phyloP scores from a whole-genome alignment of 306 rosid genomes.

The Trifolium fragiferum region DNA sequence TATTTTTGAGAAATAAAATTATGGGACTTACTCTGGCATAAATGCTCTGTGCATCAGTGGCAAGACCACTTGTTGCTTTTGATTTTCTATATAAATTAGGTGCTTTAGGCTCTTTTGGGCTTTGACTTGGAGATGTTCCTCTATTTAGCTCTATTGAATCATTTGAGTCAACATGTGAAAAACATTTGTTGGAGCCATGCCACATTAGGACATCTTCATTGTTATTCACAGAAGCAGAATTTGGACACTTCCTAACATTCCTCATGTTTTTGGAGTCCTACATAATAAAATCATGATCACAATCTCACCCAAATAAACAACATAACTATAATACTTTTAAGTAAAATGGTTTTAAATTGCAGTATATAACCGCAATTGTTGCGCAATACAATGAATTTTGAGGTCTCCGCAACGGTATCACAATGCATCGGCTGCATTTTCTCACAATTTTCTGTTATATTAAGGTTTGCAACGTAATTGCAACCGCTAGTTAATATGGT shows the following conservation, averaged over 20 bases:
- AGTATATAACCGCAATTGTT: too few species aligned
- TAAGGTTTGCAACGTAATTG: too few species aligned
- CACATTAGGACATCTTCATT: slow-evolving; percentile 48
- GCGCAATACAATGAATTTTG: too few species aligned
- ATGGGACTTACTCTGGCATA: slow-evolving; percentile 78
- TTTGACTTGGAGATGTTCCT: slow-evolving; percentile 44
- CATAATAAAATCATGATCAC: slow-evolving; percentile 32
- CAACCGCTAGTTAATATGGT: too few species aligned
- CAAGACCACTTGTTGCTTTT: slow-evolving; percentile 57
- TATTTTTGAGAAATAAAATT: too few species aligned
- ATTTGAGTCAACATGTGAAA: slow-evolving; percentile 59
- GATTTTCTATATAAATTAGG: slow-evolving; percentile 49
- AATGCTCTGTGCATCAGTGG: slow-evolving; percentile 80
- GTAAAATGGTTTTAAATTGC: too few species aligned
- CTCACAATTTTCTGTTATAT: too few species aligned
- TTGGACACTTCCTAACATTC: slow-evolving; percentile 51
- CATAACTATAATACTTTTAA: not conserved
- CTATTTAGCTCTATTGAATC: slow-evolving; percentile 52
- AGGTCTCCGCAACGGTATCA: too few species aligned
- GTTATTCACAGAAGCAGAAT: slow-evolving; percentile 30
- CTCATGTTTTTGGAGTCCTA: slow-evolving; percentile 49
- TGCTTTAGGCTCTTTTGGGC: slow-evolving; percentile 40
- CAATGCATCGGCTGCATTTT: too few species aligned
- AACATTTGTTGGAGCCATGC: slow-evolving; percentile 41
- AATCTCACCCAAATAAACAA: not conserved